These are phyloP conservation scores for Trichoderma lentiforme DNA, from an alignment of 2,329 filamentous ascomycete genomes.

Conservation along the genomic window DNA sequence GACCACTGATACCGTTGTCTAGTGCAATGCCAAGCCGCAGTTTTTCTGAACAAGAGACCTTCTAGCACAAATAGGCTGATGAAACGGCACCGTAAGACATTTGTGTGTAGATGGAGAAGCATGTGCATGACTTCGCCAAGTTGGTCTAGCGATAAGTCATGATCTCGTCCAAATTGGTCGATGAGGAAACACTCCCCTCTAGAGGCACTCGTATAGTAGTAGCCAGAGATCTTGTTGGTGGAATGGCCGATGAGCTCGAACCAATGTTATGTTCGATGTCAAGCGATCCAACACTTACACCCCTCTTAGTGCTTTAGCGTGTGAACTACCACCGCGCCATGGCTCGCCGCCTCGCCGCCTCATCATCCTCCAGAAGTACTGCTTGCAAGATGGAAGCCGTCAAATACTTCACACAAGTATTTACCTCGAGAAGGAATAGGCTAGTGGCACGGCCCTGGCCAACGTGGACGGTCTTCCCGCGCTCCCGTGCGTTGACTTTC, in stretches of 20 bases:
- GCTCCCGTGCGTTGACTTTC: conserved; percentile 18
- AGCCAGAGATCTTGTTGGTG: not conserved
- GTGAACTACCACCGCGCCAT: not conserved
- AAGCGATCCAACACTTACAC: not conserved
- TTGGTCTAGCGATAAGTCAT: not conserved
- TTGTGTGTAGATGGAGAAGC: not conserved
- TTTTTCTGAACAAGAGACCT: not conserved
- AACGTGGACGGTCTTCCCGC: conserved; percentile 19
- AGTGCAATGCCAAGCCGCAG: not conserved
- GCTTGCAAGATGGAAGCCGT: not conserved
- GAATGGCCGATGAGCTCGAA: not conserved
- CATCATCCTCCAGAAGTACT: not conserved
- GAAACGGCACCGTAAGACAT: not conserved
- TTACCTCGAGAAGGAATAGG: not conserved
- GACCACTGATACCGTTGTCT: not conserved
- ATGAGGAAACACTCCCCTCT: not conserved
- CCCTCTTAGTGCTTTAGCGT: not conserved
- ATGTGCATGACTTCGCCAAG: not conserved
- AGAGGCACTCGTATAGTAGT: not conserved
- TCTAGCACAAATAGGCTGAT: not conserved
- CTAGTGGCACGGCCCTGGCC: conserved; percentile 10
- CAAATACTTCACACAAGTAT: not conserved
- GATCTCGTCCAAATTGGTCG: not conserved
- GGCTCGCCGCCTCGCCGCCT: not conserved
- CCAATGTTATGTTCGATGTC: not conserved